A percentile compares a stretch with the other conserved stretches of the same genome.
Evolutionary conservation across 306 rosid genomes (phyloP).

Genomic region (Quercus robur): DNA sequence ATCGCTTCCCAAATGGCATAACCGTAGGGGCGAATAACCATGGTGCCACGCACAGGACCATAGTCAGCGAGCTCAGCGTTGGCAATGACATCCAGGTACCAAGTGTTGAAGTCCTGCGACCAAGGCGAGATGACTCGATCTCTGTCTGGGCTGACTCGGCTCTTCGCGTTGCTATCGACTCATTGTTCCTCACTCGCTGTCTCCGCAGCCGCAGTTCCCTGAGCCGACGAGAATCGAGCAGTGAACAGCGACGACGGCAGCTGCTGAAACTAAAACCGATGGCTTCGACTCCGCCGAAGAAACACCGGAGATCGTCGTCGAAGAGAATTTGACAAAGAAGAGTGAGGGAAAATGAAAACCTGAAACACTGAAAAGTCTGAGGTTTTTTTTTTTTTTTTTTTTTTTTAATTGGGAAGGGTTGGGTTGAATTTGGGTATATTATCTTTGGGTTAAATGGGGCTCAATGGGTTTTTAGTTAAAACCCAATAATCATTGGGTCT

Average conservation of each 20-base stretch:
- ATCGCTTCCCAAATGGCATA: conserved; percentile 96
- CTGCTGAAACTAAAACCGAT: neutral
- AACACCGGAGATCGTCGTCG: conserved; percentile 28
- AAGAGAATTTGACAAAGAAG: neutral
- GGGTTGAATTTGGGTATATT: too few relatives aligned
- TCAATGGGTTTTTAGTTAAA: too few relatives aligned
- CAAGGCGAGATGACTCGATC: conserved; percentile 80
- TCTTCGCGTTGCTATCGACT: conserved; percentile 44
- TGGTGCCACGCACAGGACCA: conserved; percentile 97
- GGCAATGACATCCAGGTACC: conserved; percentile 86
- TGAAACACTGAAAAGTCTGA: too few relatives aligned
- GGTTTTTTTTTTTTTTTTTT: too few relatives aligned
- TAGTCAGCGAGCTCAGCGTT: conserved; percentile 92
- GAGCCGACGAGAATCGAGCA: conserved; percentile 39
- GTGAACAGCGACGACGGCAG: neutral
- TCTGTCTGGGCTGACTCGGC: conserved; percentile 41
- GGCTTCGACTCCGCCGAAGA: conserved; percentile 26
- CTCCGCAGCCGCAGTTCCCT: conserved; percentile 32
- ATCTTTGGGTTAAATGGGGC: too few relatives aligned
- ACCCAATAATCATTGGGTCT: too few relatives aligned
- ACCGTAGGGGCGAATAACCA: conserved; percentile 98
- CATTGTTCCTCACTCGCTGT: conserved; percentile 35
- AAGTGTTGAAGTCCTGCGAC: conserved; percentile 88
- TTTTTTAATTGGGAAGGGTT: too few relatives aligned
- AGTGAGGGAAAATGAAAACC: too few relatives aligned